phyloP scores from a whole-genome alignment of 768 basidiomycete genomes.

The Cystobasidium onofrii region DNA sequence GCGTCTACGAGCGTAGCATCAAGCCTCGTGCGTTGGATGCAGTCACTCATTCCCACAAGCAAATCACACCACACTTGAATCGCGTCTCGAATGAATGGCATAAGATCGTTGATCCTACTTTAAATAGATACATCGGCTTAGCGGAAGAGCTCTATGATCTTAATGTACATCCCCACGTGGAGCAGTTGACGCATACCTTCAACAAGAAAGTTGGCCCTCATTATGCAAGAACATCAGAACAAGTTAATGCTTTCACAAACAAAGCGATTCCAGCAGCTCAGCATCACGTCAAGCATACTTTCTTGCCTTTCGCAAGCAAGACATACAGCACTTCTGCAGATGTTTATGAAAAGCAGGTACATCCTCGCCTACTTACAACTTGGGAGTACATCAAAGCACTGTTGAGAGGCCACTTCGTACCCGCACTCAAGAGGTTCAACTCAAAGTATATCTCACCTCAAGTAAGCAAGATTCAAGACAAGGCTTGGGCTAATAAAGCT shows the following conservation, averaged over 20 bases:
- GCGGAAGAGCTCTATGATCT: slow-evolving; percentile 31
- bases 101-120: neutral
- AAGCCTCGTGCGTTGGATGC: slow-evolving; percentile 8
- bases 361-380: slow-evolving; percentile 32
- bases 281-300: slow-evolving; percentile 31
- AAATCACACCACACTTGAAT: neutral
- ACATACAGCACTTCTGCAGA: slow-evolving; percentile 34
- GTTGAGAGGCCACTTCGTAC: slow-evolving; percentile 32
- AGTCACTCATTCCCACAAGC: slow-evolving; percentile 16
- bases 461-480: slow-evolving; percentile 40
- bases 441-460: slow-evolving; percentile 41
- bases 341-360: slow-evolving; percentile 36
- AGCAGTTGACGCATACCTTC: neutral
- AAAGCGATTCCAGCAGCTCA: slow-evolving; percentile 31
- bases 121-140: slow-evolving; percentile 21
- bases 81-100: neutral
- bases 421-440: slow-evolving; percentile 38
- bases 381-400: slow-evolving; percentile 7
- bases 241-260: neutral
- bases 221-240: slow-evolving; percentile 5
- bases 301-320: slow-evolving; percentile 33
- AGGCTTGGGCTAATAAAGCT: slow-evolving; percentile 40
- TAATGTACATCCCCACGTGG: slow-evolving; percentile 33
- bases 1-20: neutral
- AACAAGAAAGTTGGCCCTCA: neutral